These are phyloP conservation scores for Psidium friedrichsthalianum DNA, from an alignment of 345 rosid species.

Conservation along the genomic window DNA sequence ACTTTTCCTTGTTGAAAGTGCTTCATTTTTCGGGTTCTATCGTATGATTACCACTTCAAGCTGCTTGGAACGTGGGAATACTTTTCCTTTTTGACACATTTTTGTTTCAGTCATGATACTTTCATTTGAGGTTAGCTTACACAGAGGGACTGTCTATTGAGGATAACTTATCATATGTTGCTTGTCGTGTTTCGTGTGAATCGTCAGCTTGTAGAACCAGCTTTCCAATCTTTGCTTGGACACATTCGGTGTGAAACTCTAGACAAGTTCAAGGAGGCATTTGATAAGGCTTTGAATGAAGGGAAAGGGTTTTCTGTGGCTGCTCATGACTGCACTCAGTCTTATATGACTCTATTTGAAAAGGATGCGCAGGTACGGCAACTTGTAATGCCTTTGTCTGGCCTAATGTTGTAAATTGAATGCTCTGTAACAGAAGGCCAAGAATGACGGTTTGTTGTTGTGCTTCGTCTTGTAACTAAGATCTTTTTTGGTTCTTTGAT, in stretches of 20 bases:
- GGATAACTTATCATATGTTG: not conserved
- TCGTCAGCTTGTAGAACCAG: constrained; percentile 76
- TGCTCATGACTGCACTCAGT: constrained; percentile 30
- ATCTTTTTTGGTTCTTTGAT: not conserved
- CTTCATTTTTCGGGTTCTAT: not conserved
- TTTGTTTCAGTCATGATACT: not conserved
- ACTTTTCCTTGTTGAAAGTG: not conserved
- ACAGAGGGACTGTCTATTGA: not conserved
- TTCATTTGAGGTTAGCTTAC: not conserved
- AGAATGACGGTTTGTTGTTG: not conserved
- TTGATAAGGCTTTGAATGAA: constrained; percentile 61
- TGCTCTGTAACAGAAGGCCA: not conserved
- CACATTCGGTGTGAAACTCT: constrained; percentile 63
- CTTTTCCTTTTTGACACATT: not conserved
- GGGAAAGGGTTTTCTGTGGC: constrained; percentile 72
- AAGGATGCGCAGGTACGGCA: constrained; percentile 53
- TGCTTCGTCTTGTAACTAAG: not conserved
- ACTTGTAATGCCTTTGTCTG: not conserved
- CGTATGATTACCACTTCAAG: not conserved
- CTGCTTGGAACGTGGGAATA: not conserved
- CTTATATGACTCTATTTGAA: constrained; percentile 49
- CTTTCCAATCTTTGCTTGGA: constrained; percentile 66
- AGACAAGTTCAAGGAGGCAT: constrained; percentile 60
- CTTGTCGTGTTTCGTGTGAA: not conserved
- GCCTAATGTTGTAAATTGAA: not conserved